These are phyloP conservation scores for Capronia americana DNA, from an alignment of 2,329 filamentous ascomycete genomes.

Conservation along the genomic window DNA sequence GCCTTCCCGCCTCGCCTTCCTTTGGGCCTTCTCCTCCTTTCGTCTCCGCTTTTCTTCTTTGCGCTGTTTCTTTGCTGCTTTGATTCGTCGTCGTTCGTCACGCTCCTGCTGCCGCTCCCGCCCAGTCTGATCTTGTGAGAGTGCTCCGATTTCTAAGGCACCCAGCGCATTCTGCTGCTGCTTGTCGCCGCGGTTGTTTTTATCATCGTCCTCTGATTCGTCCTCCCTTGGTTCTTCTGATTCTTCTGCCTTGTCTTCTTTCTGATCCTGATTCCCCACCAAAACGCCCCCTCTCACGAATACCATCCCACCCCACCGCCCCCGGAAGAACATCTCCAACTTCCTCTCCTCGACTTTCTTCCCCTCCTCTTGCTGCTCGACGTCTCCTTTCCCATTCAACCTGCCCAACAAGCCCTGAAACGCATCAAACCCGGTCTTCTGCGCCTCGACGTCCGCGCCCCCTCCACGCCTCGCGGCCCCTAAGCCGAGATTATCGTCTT, in stretches of 20 bases:
- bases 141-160: constrained; percentile 46
- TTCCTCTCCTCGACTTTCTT: constrained; percentile 72
- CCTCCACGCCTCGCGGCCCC: constrained; percentile 69
- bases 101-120: constrained; percentile 37
- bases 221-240: constrained; percentile 48
- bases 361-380: constrained; percentile 73
- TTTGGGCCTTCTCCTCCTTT: constrained; percentile 42
- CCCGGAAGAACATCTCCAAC: constrained; percentile 74
- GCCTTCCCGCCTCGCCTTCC: constrained; percentile 38
- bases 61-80: constrained; percentile 38
- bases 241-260: background rate
- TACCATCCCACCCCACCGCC: constrained; percentile 78
- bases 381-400: constrained; percentile 84
- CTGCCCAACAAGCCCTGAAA: constrained; percentile 86
- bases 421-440: constrained; percentile 83
- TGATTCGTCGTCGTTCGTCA: constrained; percentile 40
- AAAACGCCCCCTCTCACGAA: constrained; percentile 87
- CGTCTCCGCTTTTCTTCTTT: constrained; percentile 44
- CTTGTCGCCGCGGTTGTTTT: constrained; percentile 51
- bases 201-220: constrained; percentile 46
- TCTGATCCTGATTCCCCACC: constrained; percentile 53
- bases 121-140: background rate
- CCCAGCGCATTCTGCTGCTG: constrained; percentile 40
- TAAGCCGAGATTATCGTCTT: constrained; percentile 89
- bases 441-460: constrained; percentile 68